These are phyloP conservation scores for Pseudopyricularia javanii DNA, from an alignment of 2,329 filamentous ascomycete species.

Conservation along the genomic window DNA sequence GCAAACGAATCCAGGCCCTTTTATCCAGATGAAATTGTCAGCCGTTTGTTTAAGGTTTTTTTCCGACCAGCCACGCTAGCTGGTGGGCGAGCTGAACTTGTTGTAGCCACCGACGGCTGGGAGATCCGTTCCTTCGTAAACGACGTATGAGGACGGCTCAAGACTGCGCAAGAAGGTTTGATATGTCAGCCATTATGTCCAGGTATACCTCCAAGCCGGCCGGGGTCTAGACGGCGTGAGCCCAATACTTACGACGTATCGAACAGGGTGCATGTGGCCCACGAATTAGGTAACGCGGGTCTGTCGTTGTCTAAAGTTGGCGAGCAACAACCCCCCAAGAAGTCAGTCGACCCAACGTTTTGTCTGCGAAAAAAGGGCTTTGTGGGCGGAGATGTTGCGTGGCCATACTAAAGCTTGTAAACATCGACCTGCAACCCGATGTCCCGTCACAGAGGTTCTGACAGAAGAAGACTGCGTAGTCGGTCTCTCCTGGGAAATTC, in stretches of 20 bases:
- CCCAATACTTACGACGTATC: not conserved
- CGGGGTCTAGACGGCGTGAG: no score
- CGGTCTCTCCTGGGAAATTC: not conserved
- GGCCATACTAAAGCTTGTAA: not conserved
- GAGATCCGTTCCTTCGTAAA: not conserved
- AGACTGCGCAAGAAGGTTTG: not conserved
- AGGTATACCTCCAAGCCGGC: not conserved
- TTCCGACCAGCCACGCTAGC: no score
- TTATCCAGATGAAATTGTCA: no score
- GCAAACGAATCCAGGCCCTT: no score
- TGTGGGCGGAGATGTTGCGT: no score
- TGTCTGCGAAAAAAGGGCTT: not conserved
- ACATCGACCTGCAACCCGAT: not conserved
- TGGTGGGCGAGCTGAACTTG: not conserved
- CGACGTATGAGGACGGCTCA: not conserved
- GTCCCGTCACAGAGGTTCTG: not conserved
- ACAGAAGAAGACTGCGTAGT: not conserved
- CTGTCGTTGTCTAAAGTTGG: not conserved
- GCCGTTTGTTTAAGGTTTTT: no score
- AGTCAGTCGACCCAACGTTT: not conserved
- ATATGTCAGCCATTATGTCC: not conserved
- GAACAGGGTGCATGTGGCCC: not conserved
- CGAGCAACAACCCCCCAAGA: no score
- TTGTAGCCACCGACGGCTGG: conserved; percentile 1
- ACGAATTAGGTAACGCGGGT: not conserved